These are phyloP conservation scores for Ophiorrhiza pumila DNA, from an alignment of 257 asterid genomes.

Conservation along the genomic window DNA sequence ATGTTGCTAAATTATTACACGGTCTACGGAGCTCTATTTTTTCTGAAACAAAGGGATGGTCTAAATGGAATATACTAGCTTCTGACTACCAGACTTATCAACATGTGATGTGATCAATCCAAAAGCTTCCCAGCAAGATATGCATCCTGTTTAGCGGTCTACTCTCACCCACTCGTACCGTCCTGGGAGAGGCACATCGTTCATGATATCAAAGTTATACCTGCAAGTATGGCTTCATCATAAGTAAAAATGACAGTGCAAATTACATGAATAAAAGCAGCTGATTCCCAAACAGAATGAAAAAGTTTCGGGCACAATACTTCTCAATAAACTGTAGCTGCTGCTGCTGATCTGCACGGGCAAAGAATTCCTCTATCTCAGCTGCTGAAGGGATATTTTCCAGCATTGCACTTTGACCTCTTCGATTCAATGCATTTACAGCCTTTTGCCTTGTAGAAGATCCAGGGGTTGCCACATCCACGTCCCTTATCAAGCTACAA, in stretches of 20 bases:
- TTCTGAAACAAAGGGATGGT: neutral
- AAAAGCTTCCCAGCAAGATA: neutral
- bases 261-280: neutral
- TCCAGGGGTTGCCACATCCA: constrained; percentile 38
- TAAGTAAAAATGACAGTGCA: neutral
- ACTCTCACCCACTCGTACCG: constrained; percentile 69
- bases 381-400: constrained; percentile 38
- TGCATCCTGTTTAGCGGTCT: constrained; percentile 29
- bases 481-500: constrained; percentile 45
- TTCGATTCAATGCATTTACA: constrained; percentile 24
- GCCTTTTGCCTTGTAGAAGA: constrained; percentile 47
- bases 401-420: constrained; percentile 29
- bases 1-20: constrained; percentile 19
- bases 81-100: constrained; percentile 8
- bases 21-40: constrained; percentile 8
- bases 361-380: constrained; percentile 66
- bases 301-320: constrained; percentile 28
- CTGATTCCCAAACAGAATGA: neutral
- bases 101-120: constrained; percentile 3
- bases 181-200: constrained; percentile 64
- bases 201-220: constrained; percentile 62
- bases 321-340: constrained; percentile 55
- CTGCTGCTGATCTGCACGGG: constrained; percentile 50
- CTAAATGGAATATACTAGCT: constrained; percentile 5
- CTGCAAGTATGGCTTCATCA: constrained; percentile 31